Base-by-base conservation (phyloP, 2,329 filamentous ascomycete species). In the Epichloe sp. region DNA sequence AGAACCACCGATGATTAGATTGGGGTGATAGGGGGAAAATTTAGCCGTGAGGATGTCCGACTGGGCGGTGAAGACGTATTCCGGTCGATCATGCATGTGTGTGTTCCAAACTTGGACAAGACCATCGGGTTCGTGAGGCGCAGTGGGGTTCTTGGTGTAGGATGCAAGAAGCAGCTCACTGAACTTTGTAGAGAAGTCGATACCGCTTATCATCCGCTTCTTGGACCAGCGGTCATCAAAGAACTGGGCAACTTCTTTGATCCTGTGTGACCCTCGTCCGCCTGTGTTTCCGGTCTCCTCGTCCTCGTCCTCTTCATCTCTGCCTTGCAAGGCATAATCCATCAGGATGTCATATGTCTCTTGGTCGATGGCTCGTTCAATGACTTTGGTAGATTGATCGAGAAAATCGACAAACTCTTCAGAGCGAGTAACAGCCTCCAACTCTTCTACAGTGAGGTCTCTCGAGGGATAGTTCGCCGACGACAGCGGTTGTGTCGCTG, bases 21-120 rank as follows among this genome's bases (percentile, higher is more conserved):
- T 96, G 4, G 91, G 91, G 65, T 98, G 93, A 64, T 96, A 96
- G 0, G 93, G 93, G 93, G 93, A 97, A 70, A 98, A 98, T 58
- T 93, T 94, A 56, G 93, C 93, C 0, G 90, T 87, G 14, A 98
- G 77, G 49, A 98, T 88, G 68, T 98, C 93, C 44, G 90, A 96
- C 54, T 94, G 91, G 10, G 91, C 90, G 61, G 95, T 90, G 66
- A 98, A 96, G 52, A 95, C 84, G 68, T 95, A 97, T 73, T 98
- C 93, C 1, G 93, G 89, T 34, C 93, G 82, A 59, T 93, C 88
- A 60, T 94, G 90, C 65, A 97, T 83, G 67, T 97, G 90, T 62
- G 89, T 78, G 64, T 96, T 98, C 94, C 94, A 98, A 36, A 98
- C 85, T 65, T 96, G 90, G 35, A 98, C 84, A 43, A 98, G 77